phyloP scores from a whole-genome alignment of 176 grass and related monocot genomes.

The Juncus effusus region DNA sequence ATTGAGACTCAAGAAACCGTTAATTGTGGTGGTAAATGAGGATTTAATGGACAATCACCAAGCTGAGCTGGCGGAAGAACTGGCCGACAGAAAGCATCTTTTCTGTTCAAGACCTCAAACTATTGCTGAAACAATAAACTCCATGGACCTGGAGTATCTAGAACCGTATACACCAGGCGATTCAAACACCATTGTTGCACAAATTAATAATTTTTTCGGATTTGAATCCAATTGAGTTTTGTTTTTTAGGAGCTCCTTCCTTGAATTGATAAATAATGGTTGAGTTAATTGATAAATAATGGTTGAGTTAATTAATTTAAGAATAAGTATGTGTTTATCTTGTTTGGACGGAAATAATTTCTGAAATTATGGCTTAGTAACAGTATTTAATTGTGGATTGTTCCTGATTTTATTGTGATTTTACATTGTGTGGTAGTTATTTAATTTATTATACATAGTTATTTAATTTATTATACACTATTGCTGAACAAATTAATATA shows the following conservation, averaged over 20 bases:
- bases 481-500: too few relatives aligned
- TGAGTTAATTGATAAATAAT: too few relatives aligned
- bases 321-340: too few relatives aligned
- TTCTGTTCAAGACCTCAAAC: slow-evolving; percentile 49
- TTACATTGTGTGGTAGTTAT: too few relatives aligned
- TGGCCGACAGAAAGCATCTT: slow-evolving; percentile 71
- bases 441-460: too few relatives aligned
- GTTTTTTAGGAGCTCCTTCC: neutral
- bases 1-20: slow-evolving; percentile 47
- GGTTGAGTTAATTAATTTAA: too few relatives aligned
- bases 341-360: too few relatives aligned
- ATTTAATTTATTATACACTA: too few relatives aligned
- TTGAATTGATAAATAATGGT: too few relatives aligned
- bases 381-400: too few relatives aligned
- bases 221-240: neutral
- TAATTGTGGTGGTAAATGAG: slow-evolving; percentile 78
- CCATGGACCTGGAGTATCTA: slow-evolving; percentile 50
- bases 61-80: slow-evolving; percentile 66
- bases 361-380: too few relatives aligned
- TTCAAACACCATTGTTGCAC: slow-evolving; percentile 34
- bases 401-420: too few relatives aligned
- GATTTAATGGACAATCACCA: slow-evolving; percentile 96
- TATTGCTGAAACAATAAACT: slow-evolving; percentile 35
- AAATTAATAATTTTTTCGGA: slow-evolving; percentile 35
- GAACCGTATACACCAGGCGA: slow-evolving; percentile 51